These are phyloP conservation scores for Aspergillus brasiliensis DNA, from an alignment of 2,329 filamentous ascomycete genomes.

Conservation along the genomic window DNA sequence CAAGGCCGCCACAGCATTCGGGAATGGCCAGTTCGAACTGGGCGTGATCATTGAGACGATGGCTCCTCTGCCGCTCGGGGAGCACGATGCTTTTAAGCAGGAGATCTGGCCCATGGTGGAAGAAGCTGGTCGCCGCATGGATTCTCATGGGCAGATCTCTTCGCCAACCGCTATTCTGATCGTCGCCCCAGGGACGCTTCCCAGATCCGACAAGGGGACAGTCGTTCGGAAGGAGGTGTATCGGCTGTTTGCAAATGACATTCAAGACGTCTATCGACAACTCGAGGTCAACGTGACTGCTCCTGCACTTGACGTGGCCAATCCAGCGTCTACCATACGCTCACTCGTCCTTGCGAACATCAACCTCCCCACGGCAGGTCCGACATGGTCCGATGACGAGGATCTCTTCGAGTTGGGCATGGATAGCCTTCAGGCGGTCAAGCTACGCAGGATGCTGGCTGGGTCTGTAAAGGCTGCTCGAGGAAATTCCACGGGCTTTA, in stretches of 20 bases:
- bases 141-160: constrained; percentile 4
- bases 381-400: background rate
- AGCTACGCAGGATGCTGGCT: background rate
- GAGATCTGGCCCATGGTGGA: constrained; percentile 4
- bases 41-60: background rate
- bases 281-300: background rate
- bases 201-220: constrained; percentile 10
- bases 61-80: background rate
- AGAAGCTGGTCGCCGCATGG: background rate
- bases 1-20: constrained; percentile 3
- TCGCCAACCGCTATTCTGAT: background rate
- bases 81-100: background rate
- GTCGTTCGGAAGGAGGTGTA: constrained; percentile 9
- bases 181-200: background rate
- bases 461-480: background rate
- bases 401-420: background rate
- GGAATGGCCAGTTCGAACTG: background rate
- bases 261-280: background rate
- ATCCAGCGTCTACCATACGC: background rate
- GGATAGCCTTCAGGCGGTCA: background rate
- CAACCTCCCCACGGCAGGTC: background rate
- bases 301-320: background rate
- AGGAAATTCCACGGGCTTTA: too few species aligned
- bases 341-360: background rate
- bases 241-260: background rate